Base-by-base conservation (phyloP, 2,329 filamentous ascomycete species). In the Neoarthrinium moseri region DNA sequence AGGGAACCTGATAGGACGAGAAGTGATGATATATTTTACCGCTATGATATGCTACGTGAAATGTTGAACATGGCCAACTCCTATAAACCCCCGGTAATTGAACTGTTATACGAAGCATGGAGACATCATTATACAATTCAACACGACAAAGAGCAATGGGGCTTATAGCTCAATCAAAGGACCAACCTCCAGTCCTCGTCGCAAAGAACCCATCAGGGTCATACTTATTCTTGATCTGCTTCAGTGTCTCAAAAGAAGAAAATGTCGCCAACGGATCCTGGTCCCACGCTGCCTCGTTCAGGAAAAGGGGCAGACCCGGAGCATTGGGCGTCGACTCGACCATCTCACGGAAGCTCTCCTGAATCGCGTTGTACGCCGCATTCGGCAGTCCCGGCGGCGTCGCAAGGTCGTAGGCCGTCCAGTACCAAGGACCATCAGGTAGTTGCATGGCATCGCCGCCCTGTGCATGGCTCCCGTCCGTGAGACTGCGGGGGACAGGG, bases 211-310 rank as follows among this genome's bases (percentile, higher is more conserved):
- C 47, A 41, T 67, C 55, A 0, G 69, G 68, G 45, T 73, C 69
- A 32, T 68, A 62, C 50, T 60, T 58, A 49, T 58, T 58, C 61
- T 73, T 72, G 23, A 72, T 57, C 42, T 53, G 51, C 38, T 59
- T 55, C 42, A 73, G 48, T 47, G 56, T 58, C 6, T 48, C 29
- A 36, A 65, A 69, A 17, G 56, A 62, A 11, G 64, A 54, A 42
- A 62, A 62, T 15, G 58, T 56, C 15, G 55, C 46, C 37, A 61
- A 33, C 4, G 59, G 57, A 13, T 58, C 47, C 43, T 62, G 58
- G 37, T 62, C 59, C 22, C 17, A 17, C 15, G 39, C 33, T 11
- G 60, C 59, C 53, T 62, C 60, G 43, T 62, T 62, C 10, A 62
- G 55, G 23, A 62, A 62, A 13, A 62, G 29, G 11, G 60, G 60